A percentile compares a stretch with the other conserved stretches of the same genome.
These are phyloP conservation scores for Globisporangium barbulae DNA, from an alignment of 352 stramenopile species.

Conservation along the genomic window DNA sequence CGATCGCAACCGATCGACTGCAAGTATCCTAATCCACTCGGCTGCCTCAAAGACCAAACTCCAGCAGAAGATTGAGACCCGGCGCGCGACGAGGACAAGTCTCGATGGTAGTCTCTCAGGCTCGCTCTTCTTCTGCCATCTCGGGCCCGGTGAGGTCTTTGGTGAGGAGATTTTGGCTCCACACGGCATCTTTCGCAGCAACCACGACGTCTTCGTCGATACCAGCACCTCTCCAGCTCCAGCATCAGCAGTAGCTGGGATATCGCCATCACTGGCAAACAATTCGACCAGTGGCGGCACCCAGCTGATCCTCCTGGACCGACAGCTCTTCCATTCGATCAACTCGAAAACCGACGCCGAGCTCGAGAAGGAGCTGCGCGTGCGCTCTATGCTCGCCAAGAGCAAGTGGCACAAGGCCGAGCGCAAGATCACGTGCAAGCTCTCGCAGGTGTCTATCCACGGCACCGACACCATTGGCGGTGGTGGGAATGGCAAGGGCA, in stretches of 20 bases:
- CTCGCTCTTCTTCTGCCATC: slow-evolving; percentile 35
- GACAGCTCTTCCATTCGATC: slow-evolving; percentile 29
- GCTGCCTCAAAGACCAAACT: slow-evolving; percentile 13
- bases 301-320: slow-evolving; percentile 44
- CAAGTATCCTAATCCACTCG: slow-evolving; percentile 12
- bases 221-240: not conserved
- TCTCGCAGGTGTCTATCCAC: slow-evolving; percentile 2
- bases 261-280: not conserved
- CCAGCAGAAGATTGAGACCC: slow-evolving; percentile 17
- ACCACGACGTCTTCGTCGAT: slow-evolving; percentile 39
- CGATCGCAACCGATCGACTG: not conserved
- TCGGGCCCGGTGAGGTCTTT: slow-evolving; percentile 44
- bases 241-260: not conserved
- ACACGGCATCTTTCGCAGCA: slow-evolving; percentile 29
- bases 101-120: not conserved
- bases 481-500: slow-evolving; percentile 19
- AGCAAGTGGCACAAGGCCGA: slow-evolving; percentile 52
- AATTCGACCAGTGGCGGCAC: not conserved
- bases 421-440: slow-evolving; percentile 23
- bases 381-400: slow-evolving; percentile 30
- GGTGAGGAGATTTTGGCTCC: slow-evolving; percentile 44
- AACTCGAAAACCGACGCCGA: slow-evolving; percentile 49
- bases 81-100: not conserved
- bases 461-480: not conserved
- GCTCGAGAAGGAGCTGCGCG: slow-evolving; percentile 35